Evolutionary conservation across 768 basidiomycete genomes (phyloP), one percentile per base, ranked within the genome.

Genomic region (Lentinula sp.): DNA sequence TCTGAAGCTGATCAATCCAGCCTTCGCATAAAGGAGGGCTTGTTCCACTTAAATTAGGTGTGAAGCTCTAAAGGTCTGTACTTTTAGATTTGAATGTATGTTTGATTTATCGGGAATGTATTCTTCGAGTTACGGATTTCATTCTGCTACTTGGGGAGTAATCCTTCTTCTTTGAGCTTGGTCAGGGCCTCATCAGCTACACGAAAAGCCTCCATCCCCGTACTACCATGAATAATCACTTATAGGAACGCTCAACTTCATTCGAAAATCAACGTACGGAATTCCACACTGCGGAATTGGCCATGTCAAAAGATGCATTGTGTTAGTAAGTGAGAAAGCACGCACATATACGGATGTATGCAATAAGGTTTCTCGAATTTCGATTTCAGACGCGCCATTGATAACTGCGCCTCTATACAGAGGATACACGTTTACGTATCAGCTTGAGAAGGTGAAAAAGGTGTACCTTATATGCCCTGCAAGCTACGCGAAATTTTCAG

Each of bases 331-430:
- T 16, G 23, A 42, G 15, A 11, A 16, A 18, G 50, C n/a, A 40
- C 59, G 49, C 37, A 60, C 59, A 53, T 80, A 80, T 4, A 76
- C 69, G 28, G 78, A 73, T 0, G 75, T 69, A 56, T 80, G 79
- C 49, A 80, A 61, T 39, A 80, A 64, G 0, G 77, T 78, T 62
- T 80, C 79, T 32, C 75, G 64, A 32, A 80, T 78, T 57, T 80
- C 79, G 5, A 76, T 58, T 52, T 78, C 76, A 6, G 74, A 71
- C 8, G 75, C 76, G 5, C 79, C 79, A 53, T 80, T 80, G 35
- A 71, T 73, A 13, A 78, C 71, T 6, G 79, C 79, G 9, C 79
- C 78, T 60, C 78, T 78, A 46, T 15, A 40, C 21, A 23, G 43
- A 10, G 39, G 3, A 18, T 15, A 35, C 46, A 21, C 34, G 23